Percentiles rank a stretch among this genome's conserved stretches.
phyloP scores from a whole-genome alignment of 176 grass and related monocot species.

The Ensete glaucum region DNA sequence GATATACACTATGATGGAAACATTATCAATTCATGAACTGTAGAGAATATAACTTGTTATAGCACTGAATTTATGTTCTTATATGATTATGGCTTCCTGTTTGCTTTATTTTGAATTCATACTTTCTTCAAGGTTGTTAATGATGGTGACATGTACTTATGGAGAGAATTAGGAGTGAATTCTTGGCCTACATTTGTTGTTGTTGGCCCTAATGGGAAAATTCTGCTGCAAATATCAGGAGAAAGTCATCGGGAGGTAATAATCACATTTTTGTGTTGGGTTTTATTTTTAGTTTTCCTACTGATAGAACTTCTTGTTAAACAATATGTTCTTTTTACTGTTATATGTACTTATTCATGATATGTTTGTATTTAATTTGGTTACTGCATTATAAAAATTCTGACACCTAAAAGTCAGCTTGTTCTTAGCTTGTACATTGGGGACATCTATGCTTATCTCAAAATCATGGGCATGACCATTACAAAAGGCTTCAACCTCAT shows the following conservation, averaged over 20 bases:
- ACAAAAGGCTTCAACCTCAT: neutral
- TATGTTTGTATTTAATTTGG: neutral
- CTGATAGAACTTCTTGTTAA: neutral
- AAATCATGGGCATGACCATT: neutral
- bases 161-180: slow-evolving; percentile 87
- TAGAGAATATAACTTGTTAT: neutral
- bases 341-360: neutral
- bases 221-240: slow-evolving; percentile 81
- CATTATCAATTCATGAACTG: neutral
- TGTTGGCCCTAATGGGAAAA: slow-evolving; percentile 74
- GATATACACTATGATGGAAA: neutral
- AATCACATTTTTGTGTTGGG: neutral
- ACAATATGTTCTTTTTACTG: slow-evolving; percentile 10
- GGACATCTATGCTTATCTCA: neutral
- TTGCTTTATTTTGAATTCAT: slow-evolving; percentile 7
- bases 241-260: slow-evolving; percentile 89
- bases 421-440: neutral
- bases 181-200: slow-evolving; percentile 96
- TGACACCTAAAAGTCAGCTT: neutral
- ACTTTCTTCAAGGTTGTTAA: slow-evolving; percentile 70
- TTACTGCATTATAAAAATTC: neutral
- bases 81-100: neutral
- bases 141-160: slow-evolving; percentile 86
- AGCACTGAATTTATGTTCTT: neutral
- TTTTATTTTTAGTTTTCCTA: neutral